Evolutionary conservation across 805 yeast species (phyloP), one percentile per base, ranked within the genome.

Genomic region (Pichia sporocuriosa): DNA sequence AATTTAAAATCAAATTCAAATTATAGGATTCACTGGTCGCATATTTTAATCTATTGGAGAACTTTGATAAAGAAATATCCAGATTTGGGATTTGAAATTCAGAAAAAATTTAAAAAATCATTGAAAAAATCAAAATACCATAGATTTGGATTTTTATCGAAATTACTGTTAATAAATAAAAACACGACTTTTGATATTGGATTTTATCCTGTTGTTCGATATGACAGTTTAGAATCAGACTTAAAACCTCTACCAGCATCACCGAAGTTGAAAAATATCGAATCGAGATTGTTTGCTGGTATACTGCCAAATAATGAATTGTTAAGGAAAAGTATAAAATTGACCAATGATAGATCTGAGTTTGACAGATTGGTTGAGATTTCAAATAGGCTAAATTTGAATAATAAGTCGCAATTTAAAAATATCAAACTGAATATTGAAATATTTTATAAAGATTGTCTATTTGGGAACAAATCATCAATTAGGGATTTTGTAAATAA

Each of bases 1-100:
- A 45, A 55, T 61, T 19, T 61, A 56, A 42, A 59, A 53, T n/a
- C 53, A 50, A 51, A 59, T 15, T 28, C 44, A 5, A 47, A 45
- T 4, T 40, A 51, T n/a, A 35, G 31, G 20, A 44, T 53, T 25
- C 44, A 50, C 22, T 50, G 42, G 39, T 35, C 42, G 3, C 57
- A 52, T 32, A 27, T 53, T 9, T 29, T 43, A 19, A 43, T 47
- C 4, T 39, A 52, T 15, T 57, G 61, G 61, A 42, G 50, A 25
- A 26, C 47, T 3, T 35, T 51, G 12, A 37, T 52, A 6, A 37
- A 34, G 12, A 46, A 47, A 32, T 54, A 50, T 40, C 59, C 62
- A 3, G 44, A 50, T 32, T 40, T 44, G 20, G 48, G 49, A 5
- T 30, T 16, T 6, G 38, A 43, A n/a, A 53, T 59, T 16, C 51